Conservation (phyloP, 805 yeast species). For the Cephaloascus fragrans region DNA sequence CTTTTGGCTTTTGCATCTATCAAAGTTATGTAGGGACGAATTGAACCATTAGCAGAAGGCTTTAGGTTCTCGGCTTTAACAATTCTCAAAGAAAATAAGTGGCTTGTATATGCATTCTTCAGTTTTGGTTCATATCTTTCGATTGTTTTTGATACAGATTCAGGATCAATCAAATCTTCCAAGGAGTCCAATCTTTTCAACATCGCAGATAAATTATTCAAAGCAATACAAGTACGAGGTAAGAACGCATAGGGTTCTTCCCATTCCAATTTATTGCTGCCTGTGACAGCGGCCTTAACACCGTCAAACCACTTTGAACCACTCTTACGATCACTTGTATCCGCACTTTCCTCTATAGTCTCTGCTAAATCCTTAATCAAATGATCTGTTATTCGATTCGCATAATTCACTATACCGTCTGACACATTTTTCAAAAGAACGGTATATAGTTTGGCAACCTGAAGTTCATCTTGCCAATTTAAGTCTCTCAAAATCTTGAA, state of each 20-base stretch:
- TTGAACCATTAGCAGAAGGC: slow-evolving; percentile 27
- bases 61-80: slow-evolving; percentile 51
- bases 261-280: slow-evolving; percentile 20
- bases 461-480: slow-evolving; percentile 57
- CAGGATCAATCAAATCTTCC: slow-evolving; percentile 53
- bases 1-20: slow-evolving; percentile 43
- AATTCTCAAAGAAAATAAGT: slow-evolving; percentile 54
- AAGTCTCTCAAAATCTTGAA: slow-evolving; percentile 47
- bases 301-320: slow-evolving; percentile 38
- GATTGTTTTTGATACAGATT: slow-evolving; percentile 34
- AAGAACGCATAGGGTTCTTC: slow-evolving; percentile 48
- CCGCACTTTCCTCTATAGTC: slow-evolving; percentile 13
- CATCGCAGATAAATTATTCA: slow-evolving; percentile 56
- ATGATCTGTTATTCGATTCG: slow-evolving; percentile 23
- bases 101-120: slow-evolving; percentile 26
- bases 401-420: slow-evolving; percentile 45
- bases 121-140: slow-evolving; percentile 20
- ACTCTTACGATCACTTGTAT: background rate
- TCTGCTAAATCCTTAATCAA: slow-evolving; percentile 33
- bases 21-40: slow-evolving; percentile 53
- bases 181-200: slow-evolving; percentile 36
- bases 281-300: slow-evolving; percentile 39
- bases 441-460: slow-evolving; percentile 54
- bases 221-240: slow-evolving; percentile 59
- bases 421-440: slow-evolving; percentile 53